These are phyloP conservation scores for Funneliformis geosporum DNA, from an alignment of 192 early-diverging fungal species.

Conservation along the genomic window DNA sequence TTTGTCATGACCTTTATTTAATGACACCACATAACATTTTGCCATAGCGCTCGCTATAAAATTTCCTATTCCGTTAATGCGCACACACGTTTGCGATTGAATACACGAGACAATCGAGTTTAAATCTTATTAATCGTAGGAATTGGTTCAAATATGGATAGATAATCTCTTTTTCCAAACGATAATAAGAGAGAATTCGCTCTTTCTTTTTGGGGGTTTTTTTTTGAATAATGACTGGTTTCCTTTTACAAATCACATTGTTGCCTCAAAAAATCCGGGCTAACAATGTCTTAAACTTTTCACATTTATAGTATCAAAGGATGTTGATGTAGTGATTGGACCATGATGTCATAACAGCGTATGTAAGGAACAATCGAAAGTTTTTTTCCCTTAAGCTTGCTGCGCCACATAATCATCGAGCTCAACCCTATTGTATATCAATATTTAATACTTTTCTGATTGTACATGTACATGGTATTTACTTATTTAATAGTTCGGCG, in stretches of 20 bases:
- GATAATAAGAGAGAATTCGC: background rate
- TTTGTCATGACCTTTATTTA: background rate
- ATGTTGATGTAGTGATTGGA: background rate
- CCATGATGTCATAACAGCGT: background rate
- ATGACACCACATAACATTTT: background rate
- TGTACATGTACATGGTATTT: too few species aligned
- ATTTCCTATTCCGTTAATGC: background rate
- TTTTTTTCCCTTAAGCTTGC: background rate
- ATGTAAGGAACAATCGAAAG: background rate
- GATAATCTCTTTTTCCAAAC: slow-evolving; percentile 9
- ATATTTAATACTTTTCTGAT: background rate
- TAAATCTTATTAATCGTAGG: background rate
- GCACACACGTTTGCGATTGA: background rate
- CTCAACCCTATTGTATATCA: background rate
- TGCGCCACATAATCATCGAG: background rate
- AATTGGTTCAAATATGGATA: background rate
- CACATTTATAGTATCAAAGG: background rate
- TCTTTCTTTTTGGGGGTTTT: too few species aligned
- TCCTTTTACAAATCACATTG: too few species aligned
- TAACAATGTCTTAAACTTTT: too few species aligned
- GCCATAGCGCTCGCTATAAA: background rate
- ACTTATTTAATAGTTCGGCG: background rate
- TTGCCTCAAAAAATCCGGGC: too few species aligned
- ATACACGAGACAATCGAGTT: background rate
- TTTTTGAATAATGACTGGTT: background rate